Base-by-base conservation (phyloP, 768 basidiomycete genomes). In the Leccinum incarnatum region DNA sequence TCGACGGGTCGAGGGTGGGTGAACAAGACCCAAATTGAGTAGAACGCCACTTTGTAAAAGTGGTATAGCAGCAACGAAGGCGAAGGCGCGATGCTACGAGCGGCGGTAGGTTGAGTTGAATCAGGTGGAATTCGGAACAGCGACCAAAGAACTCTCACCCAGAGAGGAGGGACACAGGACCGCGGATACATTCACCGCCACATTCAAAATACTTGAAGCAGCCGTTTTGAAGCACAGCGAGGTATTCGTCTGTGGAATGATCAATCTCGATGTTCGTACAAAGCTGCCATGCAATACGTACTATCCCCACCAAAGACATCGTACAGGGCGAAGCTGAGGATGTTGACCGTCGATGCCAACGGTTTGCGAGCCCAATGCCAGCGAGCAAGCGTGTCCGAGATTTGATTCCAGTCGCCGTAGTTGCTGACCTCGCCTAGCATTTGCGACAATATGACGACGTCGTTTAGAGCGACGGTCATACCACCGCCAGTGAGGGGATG, bases 191-290 rank as follows among this genome's bases (percentile, higher is more conserved):
- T 65, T 93, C 86, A 1, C 97, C 97, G 14, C 97, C 97, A 5
- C 84, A 81, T 70, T 96, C 93, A 65, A 99, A 97, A 75, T 98
- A 99, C 69, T 93, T 93, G 82, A 99, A 97, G 74, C 97, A 98
- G 0, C 96, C 97, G 2, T 80, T 84, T 55, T 86, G 79, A 32
- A 93, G 81, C 1, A 87, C 81, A 19, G 73, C 78, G 9, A 91
- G 82, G 19, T 77, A 75, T 50, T 86, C 82, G 56, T 81, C 90
- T 91, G 58, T 7, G 52, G 46, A n/a, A n/a, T n/a, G 8, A 57
- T 62, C 11, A 50, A 32, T 36, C 59, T 56, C 32, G 51, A 45
- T 4, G 48, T 49, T 19, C 23, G 48, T 40, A 40, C 15, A 48
- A 36, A 23, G 21, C 2, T 47, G 49, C 23, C 51, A n/a, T 19